A percentile compares a stretch with the other conserved stretches of the same genome.
phyloP scores from a whole-genome alignment of 192 early-diverging fungal species.

The Coemansia sp. region DNA sequence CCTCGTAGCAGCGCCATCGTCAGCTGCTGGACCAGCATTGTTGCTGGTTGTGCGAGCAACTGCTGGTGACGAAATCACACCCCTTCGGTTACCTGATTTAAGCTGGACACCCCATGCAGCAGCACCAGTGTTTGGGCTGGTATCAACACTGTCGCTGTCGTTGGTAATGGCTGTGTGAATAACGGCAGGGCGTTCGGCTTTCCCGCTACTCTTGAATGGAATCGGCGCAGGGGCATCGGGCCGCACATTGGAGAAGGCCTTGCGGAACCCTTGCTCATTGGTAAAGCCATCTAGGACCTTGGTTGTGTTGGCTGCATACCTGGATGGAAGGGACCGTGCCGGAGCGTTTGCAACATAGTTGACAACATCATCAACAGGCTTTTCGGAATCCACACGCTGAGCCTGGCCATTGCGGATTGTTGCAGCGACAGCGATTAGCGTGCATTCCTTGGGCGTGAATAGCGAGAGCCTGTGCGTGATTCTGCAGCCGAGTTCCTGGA shows the following conservation, averaged over 20 bases:
- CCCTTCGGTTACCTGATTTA: conserved; percentile 19
- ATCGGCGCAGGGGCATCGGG: conserved; percentile 42
- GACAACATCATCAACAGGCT: conserved; percentile 43
- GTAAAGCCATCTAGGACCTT: conserved; percentile 43
- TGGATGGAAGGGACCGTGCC: conserved; percentile 41
- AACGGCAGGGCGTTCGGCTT: background rate
- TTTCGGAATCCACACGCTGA: conserved; percentile 38
- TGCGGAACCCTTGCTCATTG: conserved; percentile 47
- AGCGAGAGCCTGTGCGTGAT: conserved; percentile 44
- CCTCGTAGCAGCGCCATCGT: background rate
- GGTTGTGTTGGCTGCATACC: conserved; percentile 37
- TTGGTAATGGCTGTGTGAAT: background rate
- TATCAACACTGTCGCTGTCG: conserved; percentile 29
- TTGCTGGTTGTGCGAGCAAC: background rate
- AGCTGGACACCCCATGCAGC: conserved; percentile 48
- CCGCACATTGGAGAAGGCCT: conserved; percentile 38
- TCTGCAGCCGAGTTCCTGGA: conserved; percentile 39
- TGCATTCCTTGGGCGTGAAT: conserved; percentile 50
- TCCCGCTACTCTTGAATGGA: conserved; percentile 17
- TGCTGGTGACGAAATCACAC: conserved; percentile 1
- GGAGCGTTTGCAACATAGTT: conserved; percentile 42
- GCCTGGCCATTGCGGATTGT: conserved; percentile 46
- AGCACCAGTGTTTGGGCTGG: conserved; percentile 41
- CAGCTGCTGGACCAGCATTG: background rate
- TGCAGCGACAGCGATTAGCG: conserved; percentile 41